Evolutionary conservation across 768 basidiomycete species (phyloP).

Genomic region (Mrakia hoshinonis): DNA sequence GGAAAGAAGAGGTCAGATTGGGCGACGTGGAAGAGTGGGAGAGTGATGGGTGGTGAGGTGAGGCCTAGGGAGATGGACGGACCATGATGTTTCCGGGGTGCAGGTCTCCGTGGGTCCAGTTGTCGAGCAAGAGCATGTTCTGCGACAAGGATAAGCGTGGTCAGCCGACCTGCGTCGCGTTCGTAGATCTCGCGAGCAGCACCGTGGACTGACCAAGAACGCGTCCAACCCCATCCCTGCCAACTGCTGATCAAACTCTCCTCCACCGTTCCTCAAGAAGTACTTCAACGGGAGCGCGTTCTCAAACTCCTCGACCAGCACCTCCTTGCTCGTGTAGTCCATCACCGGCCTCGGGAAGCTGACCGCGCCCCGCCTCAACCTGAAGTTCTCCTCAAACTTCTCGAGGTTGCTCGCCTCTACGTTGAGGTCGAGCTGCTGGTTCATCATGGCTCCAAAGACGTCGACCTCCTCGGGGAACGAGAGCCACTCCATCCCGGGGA

Average conservation of each 20-base stretch:
- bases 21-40: neutral
- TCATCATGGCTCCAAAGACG: conserved; percentile 95
- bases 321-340: conserved; percentile 43
- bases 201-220: conserved; percentile 60
- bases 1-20: neutral
- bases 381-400: conserved; percentile 78
- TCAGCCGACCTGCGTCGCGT: neutral
- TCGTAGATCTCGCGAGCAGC: no score
- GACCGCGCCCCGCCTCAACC: conserved; percentile 60
- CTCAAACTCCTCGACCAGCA: conserved; percentile 87
- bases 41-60: no score
- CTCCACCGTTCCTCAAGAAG: conserved; percentile 83
- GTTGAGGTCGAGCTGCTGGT: conserved; percentile 80
- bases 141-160: conserved; percentile 39
- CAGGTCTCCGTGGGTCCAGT: conserved; percentile 65
- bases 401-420: conserved; percentile 81
- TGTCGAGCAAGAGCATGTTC: conserved; percentile 97
- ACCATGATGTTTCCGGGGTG: conserved; percentile 37
- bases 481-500: conserved; percentile 94
- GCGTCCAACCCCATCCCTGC: conserved; percentile 91
- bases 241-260: conserved; percentile 77
- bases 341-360: conserved; percentile 72
- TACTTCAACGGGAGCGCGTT: conserved; percentile 80
- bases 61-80: no score
- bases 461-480: conserved; percentile 89